Percentiles rank a stretch among this genome's conserved stretches.
phyloP scores from a whole-genome alignment of 805 yeast species.

The Yamadazyma laniorum region DNA sequence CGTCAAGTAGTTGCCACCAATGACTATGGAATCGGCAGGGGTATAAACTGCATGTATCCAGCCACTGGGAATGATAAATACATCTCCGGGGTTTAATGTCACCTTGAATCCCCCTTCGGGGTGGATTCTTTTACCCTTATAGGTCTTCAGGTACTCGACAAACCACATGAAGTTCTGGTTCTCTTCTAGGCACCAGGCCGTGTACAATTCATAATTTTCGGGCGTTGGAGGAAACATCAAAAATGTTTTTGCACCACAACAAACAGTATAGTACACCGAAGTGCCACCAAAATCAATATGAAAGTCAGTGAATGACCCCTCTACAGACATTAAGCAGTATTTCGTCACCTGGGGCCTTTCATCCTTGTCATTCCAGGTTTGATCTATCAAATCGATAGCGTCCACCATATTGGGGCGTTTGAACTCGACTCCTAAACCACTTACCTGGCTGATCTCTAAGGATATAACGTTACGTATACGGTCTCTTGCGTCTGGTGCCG shows the following conservation, averaged over 20 bases:
- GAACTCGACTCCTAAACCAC: constrained; percentile 48
- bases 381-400: constrained; percentile 64
- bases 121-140: constrained; percentile 26
- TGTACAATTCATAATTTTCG: constrained; percentile 58
- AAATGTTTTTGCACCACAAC: constrained; percentile 73
- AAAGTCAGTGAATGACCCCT: constrained; percentile 80
- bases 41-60: constrained; percentile 93
- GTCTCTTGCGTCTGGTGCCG: constrained; percentile 48
- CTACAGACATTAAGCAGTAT: constrained; percentile 83
- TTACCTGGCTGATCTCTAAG: constrained; percentile 64
- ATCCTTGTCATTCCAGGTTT: constrained; percentile 50
- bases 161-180: constrained; percentile 65
- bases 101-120: constrained; percentile 51
- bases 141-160: constrained; percentile 45
- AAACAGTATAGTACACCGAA: constrained; percentile 81
- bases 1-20: constrained; percentile 87
- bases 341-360: constrained; percentile 62
- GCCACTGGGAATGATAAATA: constrained; percentile 82
- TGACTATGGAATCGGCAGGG: constrained; percentile 72
- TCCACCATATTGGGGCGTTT: constrained; percentile 66
- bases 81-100: constrained; percentile 59
- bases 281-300: constrained; percentile 93
- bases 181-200: constrained; percentile 67
- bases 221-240: constrained; percentile 76
- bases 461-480: constrained; percentile 78